Conservation (phyloP, 345 rosid species). For the Leavenworthia alabamica region DNA sequence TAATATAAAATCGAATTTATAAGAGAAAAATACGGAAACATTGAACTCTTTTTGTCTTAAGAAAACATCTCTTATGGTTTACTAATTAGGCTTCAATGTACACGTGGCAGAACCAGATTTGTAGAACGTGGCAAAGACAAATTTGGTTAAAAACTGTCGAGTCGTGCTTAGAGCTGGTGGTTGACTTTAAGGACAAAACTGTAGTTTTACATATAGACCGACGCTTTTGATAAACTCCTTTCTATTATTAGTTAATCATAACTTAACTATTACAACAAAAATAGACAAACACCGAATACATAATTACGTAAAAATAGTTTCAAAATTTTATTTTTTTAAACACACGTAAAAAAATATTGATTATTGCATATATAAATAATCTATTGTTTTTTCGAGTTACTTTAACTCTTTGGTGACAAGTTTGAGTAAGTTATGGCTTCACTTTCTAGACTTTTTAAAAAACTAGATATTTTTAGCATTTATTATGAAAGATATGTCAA, state of each 20-base stretch:
- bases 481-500: not conserved
- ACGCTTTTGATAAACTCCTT: not conserved
- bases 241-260: conserved; percentile 8
- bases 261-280: not conserved
- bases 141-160: conserved; percentile 2
- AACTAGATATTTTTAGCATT: not conserved
- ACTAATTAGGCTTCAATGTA: not conserved
- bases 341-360: not conserved
- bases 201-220: conserved; percentile 3
- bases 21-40: not conserved
- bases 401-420: not conserved
- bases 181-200: conserved; percentile 12
- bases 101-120: not conserved
- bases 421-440: not conserved
- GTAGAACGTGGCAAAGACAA: conserved; percentile 24
- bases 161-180: conserved; percentile 24
- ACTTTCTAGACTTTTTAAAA: not conserved
- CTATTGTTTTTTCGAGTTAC: not conserved
- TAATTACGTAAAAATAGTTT: not conserved
- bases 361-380: not conserved
- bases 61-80: conserved; percentile 16
- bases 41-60: not conserved
- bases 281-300: not conserved
- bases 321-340: not conserved
- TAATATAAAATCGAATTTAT: not conserved